A percentile compares a stretch with the other conserved stretches of the same genome.
Conservation (phyloP, 768 basidiomycete genomes). For the Mycena kentingensis region DNA sequence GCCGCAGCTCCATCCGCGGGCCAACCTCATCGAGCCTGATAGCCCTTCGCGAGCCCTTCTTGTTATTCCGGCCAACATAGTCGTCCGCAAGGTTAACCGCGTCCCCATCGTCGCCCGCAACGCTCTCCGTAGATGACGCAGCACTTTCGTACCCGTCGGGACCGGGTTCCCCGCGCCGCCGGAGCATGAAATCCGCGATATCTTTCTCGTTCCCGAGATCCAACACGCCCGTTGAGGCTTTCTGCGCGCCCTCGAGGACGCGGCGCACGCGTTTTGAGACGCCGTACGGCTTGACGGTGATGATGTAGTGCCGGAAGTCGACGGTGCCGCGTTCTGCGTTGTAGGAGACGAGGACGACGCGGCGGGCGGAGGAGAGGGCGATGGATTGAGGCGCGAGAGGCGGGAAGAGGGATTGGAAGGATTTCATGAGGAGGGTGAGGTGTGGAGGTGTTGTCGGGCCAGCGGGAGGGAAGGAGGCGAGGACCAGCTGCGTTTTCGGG, state of each 20-base stretch:
- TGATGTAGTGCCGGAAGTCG: slow-evolving; percentile 92
- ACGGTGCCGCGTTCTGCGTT: slow-evolving; percentile 83
- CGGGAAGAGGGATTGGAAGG: slow-evolving; percentile 96
- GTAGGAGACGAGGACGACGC: slow-evolving; percentile 92
- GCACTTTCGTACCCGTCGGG: slow-evolving; percentile 78
- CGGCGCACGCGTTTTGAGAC: slow-evolving; percentile 89
- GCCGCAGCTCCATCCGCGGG: slow-evolving; percentile 87
- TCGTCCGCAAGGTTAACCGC: slow-evolving; percentile 86
- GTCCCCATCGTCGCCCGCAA: slow-evolving; percentile 82
- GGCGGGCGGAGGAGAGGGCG: slow-evolving; percentile 84
- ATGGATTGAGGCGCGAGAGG: slow-evolving; percentile 83
- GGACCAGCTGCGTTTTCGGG: slow-evolving; percentile 67
- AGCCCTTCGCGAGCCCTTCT: slow-evolving; percentile 86
- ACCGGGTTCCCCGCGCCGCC: slow-evolving; percentile 62
- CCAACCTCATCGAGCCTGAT: slow-evolving; percentile 93
- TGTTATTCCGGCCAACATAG: slow-evolving; percentile 94
- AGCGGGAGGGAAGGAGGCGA: slow-evolving; percentile 82
- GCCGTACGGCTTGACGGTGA: slow-evolving; percentile 93
- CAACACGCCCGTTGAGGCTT: slow-evolving; percentile 49
- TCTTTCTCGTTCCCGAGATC: slow-evolving; percentile 91
- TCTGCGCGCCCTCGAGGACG: slow-evolving; percentile 66
- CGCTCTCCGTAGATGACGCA: slow-evolving; percentile 79
- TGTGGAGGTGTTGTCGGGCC: slow-evolving; percentile 79
- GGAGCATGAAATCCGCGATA: slow-evolving; percentile 90
- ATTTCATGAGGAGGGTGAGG: slow-evolving; percentile 88